Base-by-base conservation (phyloP, 2,329 filamentous ascomycete genomes). In the Epichloe aotearoae region DNA sequence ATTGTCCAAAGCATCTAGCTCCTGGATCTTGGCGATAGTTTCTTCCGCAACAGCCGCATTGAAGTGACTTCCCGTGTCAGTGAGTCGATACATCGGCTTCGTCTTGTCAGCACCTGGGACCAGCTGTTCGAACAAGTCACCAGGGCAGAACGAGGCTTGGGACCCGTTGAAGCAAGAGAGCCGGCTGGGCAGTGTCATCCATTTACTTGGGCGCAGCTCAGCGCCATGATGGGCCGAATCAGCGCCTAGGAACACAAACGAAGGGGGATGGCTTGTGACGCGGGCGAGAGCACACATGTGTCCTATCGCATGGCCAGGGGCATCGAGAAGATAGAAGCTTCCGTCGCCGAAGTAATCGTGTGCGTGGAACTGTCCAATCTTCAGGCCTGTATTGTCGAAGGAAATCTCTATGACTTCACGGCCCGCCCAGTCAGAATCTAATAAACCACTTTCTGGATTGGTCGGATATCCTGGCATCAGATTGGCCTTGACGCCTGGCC, bases 271-370 rank as follows among this genome's bases (percentile, higher is more conserved):
- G 10, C 40, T 44, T 1, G 55, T 59, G 5, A 55, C 54, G 7
- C 53, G 46, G 7, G 55, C 57, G 3, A 61, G 52, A 11, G 46
- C 59, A 12, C 57, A 58, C 1, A 59, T 48, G 38, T 61, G 59
- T 8, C 55, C 58, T 1, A 53, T 43, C 1, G 56, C 53, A 33
- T 60, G 59, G 0, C 59, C 55, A 3, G 59, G 56, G 2, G 57
- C 58, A 36, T 70, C 65, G 5, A 73, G 58, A n/a, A 72, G 53
- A 49, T 70, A 71, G 43, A 72, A 62, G 8, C 61, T 65, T 1
- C 68, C 68, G 42, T 72, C 69, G 11, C 60, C 62, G 39, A 71
- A 71, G 51, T 64, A 70, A 49, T 72, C 69, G n/a, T 65, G 51
- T 0, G 70, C 69, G 12, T 57, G 58, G 55, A 70, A 72, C 8